A percentile compares a stretch with the other conserved stretches of the same genome.
These are phyloP conservation scores for Lyophyllum decastes DNA, from an alignment of 768 basidiomycete species.

Conservation along the genomic window DNA sequence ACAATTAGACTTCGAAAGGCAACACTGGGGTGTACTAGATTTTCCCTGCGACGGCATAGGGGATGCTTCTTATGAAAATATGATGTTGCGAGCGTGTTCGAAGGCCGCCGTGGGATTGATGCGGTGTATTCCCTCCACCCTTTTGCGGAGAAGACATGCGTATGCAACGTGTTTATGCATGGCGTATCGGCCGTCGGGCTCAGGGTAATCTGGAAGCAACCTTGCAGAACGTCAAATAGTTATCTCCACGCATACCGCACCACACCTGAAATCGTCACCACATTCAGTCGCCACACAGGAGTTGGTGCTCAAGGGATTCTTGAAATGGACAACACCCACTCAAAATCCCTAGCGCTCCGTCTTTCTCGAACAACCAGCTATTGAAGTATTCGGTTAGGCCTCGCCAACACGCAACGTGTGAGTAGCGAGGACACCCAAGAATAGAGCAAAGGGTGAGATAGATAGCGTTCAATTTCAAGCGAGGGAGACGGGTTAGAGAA, in stretches of 20 bases:
- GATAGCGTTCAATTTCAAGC: background rate
- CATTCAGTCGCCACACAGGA: background rate
- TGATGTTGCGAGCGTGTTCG: background rate
- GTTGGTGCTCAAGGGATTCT: background rate
- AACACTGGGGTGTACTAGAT: background rate
- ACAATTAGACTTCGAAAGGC: background rate
- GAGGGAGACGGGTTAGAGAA: background rate
- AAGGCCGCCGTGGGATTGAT: background rate
- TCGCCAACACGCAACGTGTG: background rate
- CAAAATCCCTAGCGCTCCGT: constrained; percentile 2
- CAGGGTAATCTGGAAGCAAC: background rate
- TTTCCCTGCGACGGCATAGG: background rate
- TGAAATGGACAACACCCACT: background rate
- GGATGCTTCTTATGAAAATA: background rate
- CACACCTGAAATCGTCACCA: background rate
- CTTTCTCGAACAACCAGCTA: background rate
- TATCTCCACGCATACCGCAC: background rate
- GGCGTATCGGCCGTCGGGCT: background rate
- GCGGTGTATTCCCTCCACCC: background rate
- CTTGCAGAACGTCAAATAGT: background rate
- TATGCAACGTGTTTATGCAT: constrained; percentile 6
- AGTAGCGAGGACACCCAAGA: background rate
- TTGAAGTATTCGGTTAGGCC: background rate
- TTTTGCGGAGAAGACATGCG: background rate
- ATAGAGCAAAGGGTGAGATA: background rate